Evolutionary conservation across 495 filamentous ascomycete species (phyloP), one percentile per base, ranked within the genome.

Genomic region (Lophiostoma macrostomum): DNA sequence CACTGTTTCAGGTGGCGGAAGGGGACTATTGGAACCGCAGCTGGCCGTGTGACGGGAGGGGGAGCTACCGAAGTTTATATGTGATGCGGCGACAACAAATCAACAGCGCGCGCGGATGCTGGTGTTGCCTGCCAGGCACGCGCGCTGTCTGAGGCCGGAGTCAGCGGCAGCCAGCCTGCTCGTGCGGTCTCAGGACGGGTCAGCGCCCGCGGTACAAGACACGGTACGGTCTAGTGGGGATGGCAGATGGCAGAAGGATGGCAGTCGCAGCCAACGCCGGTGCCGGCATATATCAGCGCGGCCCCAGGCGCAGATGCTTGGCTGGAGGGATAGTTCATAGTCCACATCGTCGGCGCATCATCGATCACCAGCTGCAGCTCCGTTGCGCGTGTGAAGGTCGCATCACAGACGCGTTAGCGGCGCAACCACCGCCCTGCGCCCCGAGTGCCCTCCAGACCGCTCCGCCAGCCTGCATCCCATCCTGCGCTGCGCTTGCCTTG

Each of bases 61-160:
- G 28, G 31, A 25, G 27, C 37, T 20, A 4, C 29, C 32, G 36
- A 48, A 30, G 42, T 40, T 55, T 55, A 55, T 56, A 55, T 6
- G 28, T n/a, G 22, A 35, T 14, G 1, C n/a, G 24, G 20, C 14
- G 5, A 39, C 3, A 7, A 7, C 36, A 7, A 22, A 16, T 39
- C 18, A 16, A 39, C 36, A 22, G 7, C 36, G 4, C 3, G 18
- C 8, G 36, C 36, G 36, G 35, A 13, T 20, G 40, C 13, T 2
- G 40, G 38, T 53, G 38, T 10, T 50, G 53, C 45, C 53, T 57
- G 24, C 5, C 35, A 50, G 53, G 45, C 44, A 57, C 29, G 47
- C 35, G 24, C 25, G 16, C 10, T 18, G 39, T 10, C 16, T 8
- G 16, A 38, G 8, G 35, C 7, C 7, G 35, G 8, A 16, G 35